Percentiles rank a stretch among this genome's conserved stretches.
phyloP scores from a whole-genome alignment of 768 basidiomycete genomes.

The Mycena vulgaris region DNA sequence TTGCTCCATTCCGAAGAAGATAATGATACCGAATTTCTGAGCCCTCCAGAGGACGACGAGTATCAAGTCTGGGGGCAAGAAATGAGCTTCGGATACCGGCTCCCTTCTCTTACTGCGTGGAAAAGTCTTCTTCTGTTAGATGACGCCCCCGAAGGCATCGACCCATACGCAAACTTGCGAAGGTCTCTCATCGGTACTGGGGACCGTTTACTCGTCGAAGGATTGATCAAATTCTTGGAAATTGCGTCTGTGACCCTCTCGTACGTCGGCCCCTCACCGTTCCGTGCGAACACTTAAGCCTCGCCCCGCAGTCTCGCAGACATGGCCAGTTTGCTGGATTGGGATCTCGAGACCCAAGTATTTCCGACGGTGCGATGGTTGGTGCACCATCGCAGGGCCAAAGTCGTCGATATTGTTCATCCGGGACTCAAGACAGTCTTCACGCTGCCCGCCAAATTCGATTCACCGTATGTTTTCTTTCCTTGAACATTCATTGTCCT shows the following conservation, averaged over 20 bases:
- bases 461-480: conserved; percentile 66
- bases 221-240: conserved; percentile 82
- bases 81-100: conserved; percentile 79
- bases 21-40: conserved; percentile 65
- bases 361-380: conserved; percentile 95
- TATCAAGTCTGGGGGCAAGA: conserved; percentile 75
- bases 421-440: conserved; percentile 86
- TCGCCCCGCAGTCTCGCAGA: conserved; percentile 72
- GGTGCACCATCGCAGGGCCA: conserved; percentile 91
- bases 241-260: conserved; percentile 82
- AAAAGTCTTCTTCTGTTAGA: conserved; percentile 89
- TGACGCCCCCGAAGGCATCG: conserved; percentile 62
- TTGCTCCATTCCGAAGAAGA: conserved; percentile 79
- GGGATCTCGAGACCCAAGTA: conserved; percentile 87
- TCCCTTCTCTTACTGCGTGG: conserved; percentile 89
- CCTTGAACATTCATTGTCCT: conserved; percentile 10
- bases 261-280: conserved; percentile 59
- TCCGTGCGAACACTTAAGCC: conserved; percentile 6
- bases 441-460: conserved; percentile 76
- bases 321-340: conserved; percentile 85
- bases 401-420: conserved; percentile 90
- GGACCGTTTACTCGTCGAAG: conserved; percentile 78
- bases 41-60: conserved; percentile 67
- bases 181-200: conserved; percentile 74
- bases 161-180: conserved; percentile 72